Evolutionary conservation across 805 yeast genomes (phyloP), one percentile per base, ranked within the genome.

Genomic region (Huiozyma naganishii): DNA sequence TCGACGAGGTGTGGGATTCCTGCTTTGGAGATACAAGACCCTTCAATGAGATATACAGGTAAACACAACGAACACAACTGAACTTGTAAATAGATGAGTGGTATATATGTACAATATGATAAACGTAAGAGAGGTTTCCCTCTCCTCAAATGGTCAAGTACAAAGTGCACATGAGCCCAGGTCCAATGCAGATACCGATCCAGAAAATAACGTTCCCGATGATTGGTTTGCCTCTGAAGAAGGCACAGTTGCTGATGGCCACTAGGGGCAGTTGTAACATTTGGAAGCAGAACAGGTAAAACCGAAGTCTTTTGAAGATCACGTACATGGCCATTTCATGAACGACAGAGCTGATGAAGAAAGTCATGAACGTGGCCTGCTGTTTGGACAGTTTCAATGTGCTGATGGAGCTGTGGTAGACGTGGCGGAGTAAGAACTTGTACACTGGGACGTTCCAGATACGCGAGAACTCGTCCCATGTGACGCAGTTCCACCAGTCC

Each of bases 371-470:
- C 1, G 94, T 81, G 0, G 97, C 97, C 39, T 72, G 69, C 1
- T 55, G 47, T 57, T 79, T 85, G 48, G 77, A 74, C 45, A 89
- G 66, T 30, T 78, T 70, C 44, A 88, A 70, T 0, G 87, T 79
- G 51, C 92, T 77, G 45, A 90, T 83, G 7, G 92, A 78, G 28
- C 94, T 80, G 59, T 89, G 96, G 61, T 92, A 94, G 2, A 92
- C 98, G 59, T 94, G 99, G 50, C 97, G 74, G 37, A 89, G 68
- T 46, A 92, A 67, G 53, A 92, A 92, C 55, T 78, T 75, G 61
- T 92, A 96, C 27, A 92, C 97, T 0, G 97, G 96, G 9, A 76
- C 74, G 61, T 92, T 92, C 98, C 99, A 94, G 49, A 83, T 79
- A 51, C 97, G 72, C 7, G 96, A 82, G 61, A 85, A 92, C 58